Evolutionary conservation across 805 yeast species (phyloP), one percentile per base, ranked within the genome.

Genomic region (Blastobotrys attinorum): DNA sequence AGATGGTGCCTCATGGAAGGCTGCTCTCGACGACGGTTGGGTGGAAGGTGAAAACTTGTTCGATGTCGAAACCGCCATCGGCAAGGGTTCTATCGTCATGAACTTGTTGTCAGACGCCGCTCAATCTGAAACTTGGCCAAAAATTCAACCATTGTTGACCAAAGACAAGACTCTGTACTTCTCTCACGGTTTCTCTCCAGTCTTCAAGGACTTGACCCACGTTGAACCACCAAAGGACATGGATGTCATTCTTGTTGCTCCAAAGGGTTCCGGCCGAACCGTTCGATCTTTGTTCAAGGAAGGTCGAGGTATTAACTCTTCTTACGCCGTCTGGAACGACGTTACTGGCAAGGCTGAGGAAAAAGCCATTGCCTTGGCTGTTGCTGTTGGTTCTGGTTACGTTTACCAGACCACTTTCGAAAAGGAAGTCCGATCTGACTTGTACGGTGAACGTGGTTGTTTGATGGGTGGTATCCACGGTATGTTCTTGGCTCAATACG

Each of bases 391-490:
- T 71, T 89, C 97, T 52, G 98, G 98, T 71, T 92, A 92, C 84
- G 96, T 92, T 61, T 92, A 92, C 87, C 87, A 92, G 77, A 92
- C 98, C 75, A 92, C 98, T 57, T 94, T 94, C 65, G 96, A 94
- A 77, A 88, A 82, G 75, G 98, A 92, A 77, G 98, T 92, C 65
- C 87, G 84, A 87, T 89, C 97, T 55, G 98, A 92, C 71, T 77
- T 92, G 66, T 92, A 92, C 77, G 98, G 98, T 76, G 98, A 92
- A 81, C 87, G 98, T 79, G 98, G 98, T 68, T 92, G 97, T 76
- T 78, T 92, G 61, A 92, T 90, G 98, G 98, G 97, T 70, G 97
- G 97, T 81, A 90, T 92, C 77, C 98, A 92, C 79, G 98, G 98
- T 81, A 92, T 92, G 97, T 92, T 92, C 92, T 81, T 92, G 65